Percentiles rank a stretch among this genome's conserved stretches.
phyloP scores from a whole-genome alignment of 805 yeast species.

The Cyberlindnera mycetangii region DNA sequence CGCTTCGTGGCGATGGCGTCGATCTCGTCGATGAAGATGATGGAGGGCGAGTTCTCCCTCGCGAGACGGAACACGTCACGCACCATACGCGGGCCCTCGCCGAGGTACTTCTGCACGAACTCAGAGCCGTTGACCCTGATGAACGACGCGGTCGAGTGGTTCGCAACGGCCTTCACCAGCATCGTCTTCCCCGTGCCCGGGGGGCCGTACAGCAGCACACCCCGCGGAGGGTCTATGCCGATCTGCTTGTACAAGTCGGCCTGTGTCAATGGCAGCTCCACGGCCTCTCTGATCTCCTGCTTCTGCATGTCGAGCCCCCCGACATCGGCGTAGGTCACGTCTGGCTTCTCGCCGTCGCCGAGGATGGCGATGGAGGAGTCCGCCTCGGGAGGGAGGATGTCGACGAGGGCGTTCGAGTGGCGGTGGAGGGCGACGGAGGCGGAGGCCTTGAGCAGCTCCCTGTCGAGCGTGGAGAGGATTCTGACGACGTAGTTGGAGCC shows the following conservation, averaged over 20 bases:
- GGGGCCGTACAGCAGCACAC: conserved; percentile 96
- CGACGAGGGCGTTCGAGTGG: conserved; percentile 96
- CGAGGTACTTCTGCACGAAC: conserved; percentile 95
- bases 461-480: conserved; percentile 88
- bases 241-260: conserved; percentile 95
- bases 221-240: conserved; percentile 99
- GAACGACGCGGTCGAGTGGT: conserved; percentile 91
- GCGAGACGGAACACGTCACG: conserved; percentile 97
- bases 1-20: conserved; percentile 99
- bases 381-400: conserved; percentile 97
- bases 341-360: conserved; percentile 91
- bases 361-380: conserved; percentile 94
- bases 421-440: conserved; percentile 97
- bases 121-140: conserved; percentile 98
- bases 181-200: conserved; percentile 99
- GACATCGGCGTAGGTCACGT: conserved; percentile 92
- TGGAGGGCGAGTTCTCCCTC: conserved; percentile 94
- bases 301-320: conserved; percentile 99
- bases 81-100: conserved; percentile 99
- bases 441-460: conserved; percentile 91
- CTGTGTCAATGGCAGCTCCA: conserved; percentile 92
- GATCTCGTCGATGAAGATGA: conserved; percentile 96
- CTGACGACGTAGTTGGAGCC: conserved; percentile 97
- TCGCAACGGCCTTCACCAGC: conserved; percentile 98
- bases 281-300: conserved; percentile 98